Evolutionary conservation across 441 rosid species (phyloP).

Genomic region (Populus tomentosa): DNA sequence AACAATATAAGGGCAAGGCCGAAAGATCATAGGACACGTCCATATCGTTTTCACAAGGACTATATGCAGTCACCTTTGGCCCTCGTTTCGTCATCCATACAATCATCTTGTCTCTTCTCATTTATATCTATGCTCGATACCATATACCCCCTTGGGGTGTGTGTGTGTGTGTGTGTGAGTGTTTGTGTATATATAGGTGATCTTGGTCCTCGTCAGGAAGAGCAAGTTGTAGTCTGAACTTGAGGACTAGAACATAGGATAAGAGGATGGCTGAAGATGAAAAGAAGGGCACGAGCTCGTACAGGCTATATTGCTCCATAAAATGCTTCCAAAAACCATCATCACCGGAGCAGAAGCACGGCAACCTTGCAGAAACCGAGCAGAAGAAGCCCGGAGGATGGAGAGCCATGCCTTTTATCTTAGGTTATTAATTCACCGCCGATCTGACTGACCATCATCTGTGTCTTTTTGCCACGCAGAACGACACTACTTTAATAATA

Average conservation of each 20-base stretch:
- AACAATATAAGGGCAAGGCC: not conserved
- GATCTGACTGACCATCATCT: not conserved
- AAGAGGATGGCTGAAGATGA: not conserved
- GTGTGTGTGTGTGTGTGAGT: too few relatives aligned
- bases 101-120: not conserved
- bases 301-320: constrained; percentile 15
- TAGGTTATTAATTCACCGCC: constrained; percentile 42
- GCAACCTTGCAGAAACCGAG: not conserved
- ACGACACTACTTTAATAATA: too few relatives aligned
- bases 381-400: constrained; percentile 63
- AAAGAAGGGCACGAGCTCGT: constrained; percentile 11
- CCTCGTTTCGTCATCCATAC: not conserved
- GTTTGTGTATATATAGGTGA: not conserved
- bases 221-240: not conserved
- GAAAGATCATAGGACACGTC: too few relatives aligned
- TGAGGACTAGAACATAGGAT: not conserved
- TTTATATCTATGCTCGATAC: not conserved
- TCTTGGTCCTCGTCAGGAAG: not conserved
- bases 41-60: not conserved
- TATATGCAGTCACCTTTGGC: not conserved
- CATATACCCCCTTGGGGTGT: not conserved
- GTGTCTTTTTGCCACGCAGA: not conserved
- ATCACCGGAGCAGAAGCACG: constrained; percentile 1
- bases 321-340: constrained; percentile 21
- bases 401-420: constrained; percentile 74